phyloP scores from a whole-genome alignment of 768 basidiomycete species.

The Leccinum longicurvipes region DNA sequence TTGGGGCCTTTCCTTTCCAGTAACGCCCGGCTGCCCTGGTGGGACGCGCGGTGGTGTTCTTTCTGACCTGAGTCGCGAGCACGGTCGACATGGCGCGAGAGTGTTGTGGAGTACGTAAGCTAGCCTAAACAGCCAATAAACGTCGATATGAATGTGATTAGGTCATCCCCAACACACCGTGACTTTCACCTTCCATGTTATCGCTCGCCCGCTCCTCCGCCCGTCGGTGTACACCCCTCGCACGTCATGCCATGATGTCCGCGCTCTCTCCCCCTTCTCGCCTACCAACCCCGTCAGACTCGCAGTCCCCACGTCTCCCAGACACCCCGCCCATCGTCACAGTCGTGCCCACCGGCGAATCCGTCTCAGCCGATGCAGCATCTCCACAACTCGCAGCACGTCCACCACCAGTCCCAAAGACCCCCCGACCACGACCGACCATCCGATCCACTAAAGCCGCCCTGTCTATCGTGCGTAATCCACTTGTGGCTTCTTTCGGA shows the following conservation, averaged over 20 bases:
- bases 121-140: constrained; percentile 5
- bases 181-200: constrained; percentile 18
- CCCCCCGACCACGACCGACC: constrained; percentile 59
- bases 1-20: constrained; percentile 88
- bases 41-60: constrained; percentile 74
- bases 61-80: constrained; percentile 43
- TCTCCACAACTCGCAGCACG: constrained; percentile 71
- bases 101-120: constrained; percentile 12
- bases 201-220: constrained; percentile 12
- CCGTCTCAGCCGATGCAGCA: constrained; percentile 55
- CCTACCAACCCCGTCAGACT: constrained; percentile 19
- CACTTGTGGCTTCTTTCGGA: neutral
- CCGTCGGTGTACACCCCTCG: neutral
- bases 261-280: constrained; percentile 42
- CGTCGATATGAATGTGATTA: constrained; percentile 14
- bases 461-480: constrained; percentile 57
- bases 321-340: constrained; percentile 50
- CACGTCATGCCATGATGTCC: constrained; percentile 66
- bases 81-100: constrained; percentile 28
- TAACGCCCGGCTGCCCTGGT: constrained; percentile 82
- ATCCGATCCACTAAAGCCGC: constrained; percentile 76
- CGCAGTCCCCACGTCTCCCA: constrained; percentile 15
- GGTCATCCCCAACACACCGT: constrained; percentile 16
- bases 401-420: constrained; percentile 66
- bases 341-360: constrained; percentile 42